phyloP scores from a whole-genome alignment of 2,329 filamentous ascomycete species.

The Neocucurbitaria cava region DNA sequence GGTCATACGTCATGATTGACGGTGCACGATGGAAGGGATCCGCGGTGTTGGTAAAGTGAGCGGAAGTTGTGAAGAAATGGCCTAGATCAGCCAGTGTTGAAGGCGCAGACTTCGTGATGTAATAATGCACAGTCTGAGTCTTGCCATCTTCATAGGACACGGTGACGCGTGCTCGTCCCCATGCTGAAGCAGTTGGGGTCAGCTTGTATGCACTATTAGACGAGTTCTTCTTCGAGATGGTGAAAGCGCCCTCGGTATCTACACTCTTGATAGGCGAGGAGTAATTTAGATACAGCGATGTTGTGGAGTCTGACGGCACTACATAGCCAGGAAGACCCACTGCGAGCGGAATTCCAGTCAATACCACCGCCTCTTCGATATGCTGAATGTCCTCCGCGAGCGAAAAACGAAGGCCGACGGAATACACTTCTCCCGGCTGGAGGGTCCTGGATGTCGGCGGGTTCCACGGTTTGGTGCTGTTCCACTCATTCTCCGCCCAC shows the following conservation, averaged over 20 bases:
- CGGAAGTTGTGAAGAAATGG: conserved; percentile 61
- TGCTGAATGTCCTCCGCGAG: conserved; percentile 54
- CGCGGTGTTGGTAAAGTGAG: conserved; percentile 59
- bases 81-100: conserved; percentile 58
- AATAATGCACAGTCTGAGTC: conserved; percentile 64
- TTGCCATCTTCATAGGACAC: conserved; percentile 58
- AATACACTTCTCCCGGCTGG: conserved; percentile 53
- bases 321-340: conserved; percentile 64
- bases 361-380: conserved; percentile 57
- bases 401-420: conserved; percentile 61
- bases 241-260: conserved; percentile 47
- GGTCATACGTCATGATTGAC: conserved; percentile 65
- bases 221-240: conserved; percentile 34
- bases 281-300: conserved; percentile 56
- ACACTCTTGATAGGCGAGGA: conserved; percentile 52
- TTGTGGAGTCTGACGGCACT: conserved; percentile 56
- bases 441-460: conserved; percentile 57
- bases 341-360: conserved; percentile 57
- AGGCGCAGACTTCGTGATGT: conserved; percentile 57
- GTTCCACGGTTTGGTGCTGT: conserved; percentile 61
- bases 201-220: conserved; percentile 51
- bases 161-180: conserved; percentile 59
- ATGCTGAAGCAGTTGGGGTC: conserved; percentile 53
- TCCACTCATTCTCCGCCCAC: conserved; percentile 65
- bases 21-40: conserved; percentile 64